A percentile compares a stretch with the other conserved stretches of the same genome.
These are phyloP conservation scores for Boletus sp. DNA, from an alignment of 768 basidiomycete genomes.

Conservation along the genomic window DNA sequence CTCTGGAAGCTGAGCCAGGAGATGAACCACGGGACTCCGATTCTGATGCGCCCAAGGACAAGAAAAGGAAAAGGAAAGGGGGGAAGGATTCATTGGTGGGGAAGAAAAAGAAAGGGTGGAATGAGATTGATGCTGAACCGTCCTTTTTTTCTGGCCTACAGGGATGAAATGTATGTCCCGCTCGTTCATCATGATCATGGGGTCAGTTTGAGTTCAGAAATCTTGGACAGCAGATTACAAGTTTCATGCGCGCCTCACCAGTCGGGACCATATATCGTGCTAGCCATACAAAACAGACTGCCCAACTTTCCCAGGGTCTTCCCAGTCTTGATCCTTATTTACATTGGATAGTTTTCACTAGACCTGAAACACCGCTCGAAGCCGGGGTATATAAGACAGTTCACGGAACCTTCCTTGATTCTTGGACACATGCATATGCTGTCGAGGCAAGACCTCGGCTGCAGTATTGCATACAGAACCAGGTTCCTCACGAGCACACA, in stretches of 20 bases:
- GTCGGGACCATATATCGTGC: background rate
- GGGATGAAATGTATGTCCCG: background rate
- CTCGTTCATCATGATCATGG: background rate
- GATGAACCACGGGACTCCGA: constrained; percentile 28
- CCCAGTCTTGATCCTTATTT: background rate
- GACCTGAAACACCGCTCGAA: background rate
- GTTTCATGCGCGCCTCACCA: background rate
- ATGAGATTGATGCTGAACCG: constrained; percentile 53
- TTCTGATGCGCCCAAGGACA: constrained; percentile 33
- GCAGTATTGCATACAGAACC: background rate
- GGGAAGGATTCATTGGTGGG: constrained; percentile 46
- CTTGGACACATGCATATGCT: background rate
- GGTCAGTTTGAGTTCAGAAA: background rate
- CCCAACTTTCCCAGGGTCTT: background rate
- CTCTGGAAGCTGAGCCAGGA: constrained; percentile 12
- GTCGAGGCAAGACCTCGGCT: background rate
- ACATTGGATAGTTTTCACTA: background rate
- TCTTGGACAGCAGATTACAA: background rate
- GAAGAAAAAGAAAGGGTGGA: constrained; percentile 57
- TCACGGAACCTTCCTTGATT: background rate
- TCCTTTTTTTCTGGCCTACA: constrained; percentile 69
- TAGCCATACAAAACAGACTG: background rate
- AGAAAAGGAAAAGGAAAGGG: constrained; percentile 57
- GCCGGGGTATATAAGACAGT: background rate
- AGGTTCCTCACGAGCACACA: background rate